A percentile compares a stretch with the other conserved stretches of the same genome.
Conservation (phyloP, 106 monocot species). For the Hemerocallis citrina region DNA sequence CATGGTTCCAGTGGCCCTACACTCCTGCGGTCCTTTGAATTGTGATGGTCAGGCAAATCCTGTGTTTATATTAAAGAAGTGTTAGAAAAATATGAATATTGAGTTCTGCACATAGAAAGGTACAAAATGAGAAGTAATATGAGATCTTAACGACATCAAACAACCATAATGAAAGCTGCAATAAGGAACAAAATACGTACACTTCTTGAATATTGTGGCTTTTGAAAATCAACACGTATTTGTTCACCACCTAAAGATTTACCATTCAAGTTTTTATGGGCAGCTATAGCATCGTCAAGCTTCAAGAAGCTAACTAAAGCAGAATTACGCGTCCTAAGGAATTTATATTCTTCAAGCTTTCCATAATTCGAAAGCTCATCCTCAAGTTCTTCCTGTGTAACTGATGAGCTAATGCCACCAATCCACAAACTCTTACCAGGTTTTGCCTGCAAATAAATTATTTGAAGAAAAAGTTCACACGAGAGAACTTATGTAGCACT, state of each 20-base stretch:
- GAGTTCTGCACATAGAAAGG: background rate
- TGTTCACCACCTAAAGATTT: slow-evolving; percentile 56
- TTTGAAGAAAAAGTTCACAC: background rate
- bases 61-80: slow-evolving; percentile 1
- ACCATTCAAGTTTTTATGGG: slow-evolving; percentile 77
- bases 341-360: slow-evolving; percentile 58
- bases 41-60: slow-evolving; percentile 42
- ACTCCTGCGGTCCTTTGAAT: slow-evolving; percentile 16
- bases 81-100: background rate
- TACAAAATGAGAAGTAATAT: background rate
- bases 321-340: slow-evolving; percentile 61
- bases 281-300: slow-evolving; percentile 76
- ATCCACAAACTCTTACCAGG: slow-evolving; percentile 81
- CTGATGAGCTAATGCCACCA: slow-evolving; percentile 63
- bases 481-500: background rate
- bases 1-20: slow-evolving; percentile 12
- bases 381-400: slow-evolving; percentile 62
- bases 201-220: slow-evolving; percentile 41
- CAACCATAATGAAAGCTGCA: background rate
- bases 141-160: background rate
- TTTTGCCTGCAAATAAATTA: slow-evolving; percentile 73
- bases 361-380: slow-evolving; percentile 80
- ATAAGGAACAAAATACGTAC: slow-evolving; percentile 19
- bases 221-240: slow-evolving; percentile 84
- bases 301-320: slow-evolving; percentile 61